phyloP scores from a whole-genome alignment of 768 basidiomycete genomes.

The Suillus paluster region DNA sequence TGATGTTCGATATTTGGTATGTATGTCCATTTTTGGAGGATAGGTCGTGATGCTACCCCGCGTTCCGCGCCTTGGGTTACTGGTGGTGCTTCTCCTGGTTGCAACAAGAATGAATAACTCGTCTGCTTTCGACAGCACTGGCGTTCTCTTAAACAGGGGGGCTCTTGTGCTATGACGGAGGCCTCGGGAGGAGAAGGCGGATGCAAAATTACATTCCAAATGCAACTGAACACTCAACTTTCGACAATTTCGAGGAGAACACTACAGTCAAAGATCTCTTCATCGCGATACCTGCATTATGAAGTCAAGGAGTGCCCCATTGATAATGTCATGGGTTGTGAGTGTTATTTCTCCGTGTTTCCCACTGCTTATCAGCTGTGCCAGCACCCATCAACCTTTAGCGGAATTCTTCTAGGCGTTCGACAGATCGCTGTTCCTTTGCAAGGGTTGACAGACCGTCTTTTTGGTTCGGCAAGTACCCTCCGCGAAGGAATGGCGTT shows the following conservation, averaged over 20 bases:
- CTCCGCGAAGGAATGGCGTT: not conserved
- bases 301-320: not conserved
- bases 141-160: slow-evolving; percentile 3
- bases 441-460: no score
- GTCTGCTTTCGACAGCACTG: slow-evolving; percentile 33
- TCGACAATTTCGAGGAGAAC: not conserved
- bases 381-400: slow-evolving; percentile 36
- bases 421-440: no score
- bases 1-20: not conserved
- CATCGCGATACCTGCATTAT: no score
- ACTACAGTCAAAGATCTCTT: not conserved
- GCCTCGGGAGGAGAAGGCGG: no score
- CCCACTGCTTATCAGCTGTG: not conserved
- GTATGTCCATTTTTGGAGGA: not conserved
- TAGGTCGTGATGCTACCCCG: no score
- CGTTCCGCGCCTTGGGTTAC: slow-evolving; percentile 47
- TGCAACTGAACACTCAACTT: not conserved
- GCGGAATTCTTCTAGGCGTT: slow-evolving; percentile 55
- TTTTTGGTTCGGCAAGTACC: no score
- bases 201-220: no score
- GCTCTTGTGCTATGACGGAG: not conserved
- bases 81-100: slow-evolving; percentile 37
- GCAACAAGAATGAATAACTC: slow-evolving; percentile 34
- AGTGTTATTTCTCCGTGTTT: not conserved
- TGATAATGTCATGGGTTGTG: not conserved